phyloP scores from a whole-genome alignment of 164 flowering plant genomes.

The Chimonanthus salicifolius region DNA sequence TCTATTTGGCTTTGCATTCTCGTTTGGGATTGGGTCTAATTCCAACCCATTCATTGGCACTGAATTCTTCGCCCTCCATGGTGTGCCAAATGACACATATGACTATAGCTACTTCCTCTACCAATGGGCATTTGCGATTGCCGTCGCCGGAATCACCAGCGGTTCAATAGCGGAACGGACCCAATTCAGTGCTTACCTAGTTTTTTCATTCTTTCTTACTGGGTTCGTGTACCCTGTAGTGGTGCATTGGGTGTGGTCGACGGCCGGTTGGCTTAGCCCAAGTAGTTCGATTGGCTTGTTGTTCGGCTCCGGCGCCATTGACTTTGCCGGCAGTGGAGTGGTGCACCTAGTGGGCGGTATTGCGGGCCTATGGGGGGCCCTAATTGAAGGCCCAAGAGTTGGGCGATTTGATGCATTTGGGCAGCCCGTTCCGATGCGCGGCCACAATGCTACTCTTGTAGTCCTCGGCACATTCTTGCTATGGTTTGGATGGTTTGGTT shows the following conservation, averaged over 20 bases:
- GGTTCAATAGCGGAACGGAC: constrained; percentile 84
- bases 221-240: constrained; percentile 79
- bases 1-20: constrained; percentile 74
- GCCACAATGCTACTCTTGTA: constrained; percentile 60
- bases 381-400: constrained; percentile 61
- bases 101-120: constrained; percentile 69
- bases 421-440: constrained; percentile 46
- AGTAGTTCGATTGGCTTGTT: constrained; percentile 20
- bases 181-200: constrained; percentile 62
- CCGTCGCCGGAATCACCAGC: constrained; percentile 72
- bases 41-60: constrained; percentile 65
- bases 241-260: constrained; percentile 72
- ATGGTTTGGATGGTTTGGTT: constrained; percentile 76
- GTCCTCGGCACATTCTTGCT: constrained; percentile 58
- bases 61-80: constrained; percentile 41
- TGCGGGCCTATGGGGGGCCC: constrained; percentile 59
- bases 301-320: constrained; percentile 58
- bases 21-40: constrained; percentile 37
- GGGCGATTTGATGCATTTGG: constrained; percentile 60
- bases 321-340: constrained; percentile 59
- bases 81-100: constrained; percentile 28
- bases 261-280: constrained; percentile 48
- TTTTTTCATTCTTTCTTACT: constrained; percentile 57
- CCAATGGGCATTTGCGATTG: constrained; percentile 82
- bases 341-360: constrained; percentile 63